These are phyloP conservation scores for Volvariella surrecta DNA, from an alignment of 1,284 basidiomycete genomes.

Conservation along the genomic window DNA sequence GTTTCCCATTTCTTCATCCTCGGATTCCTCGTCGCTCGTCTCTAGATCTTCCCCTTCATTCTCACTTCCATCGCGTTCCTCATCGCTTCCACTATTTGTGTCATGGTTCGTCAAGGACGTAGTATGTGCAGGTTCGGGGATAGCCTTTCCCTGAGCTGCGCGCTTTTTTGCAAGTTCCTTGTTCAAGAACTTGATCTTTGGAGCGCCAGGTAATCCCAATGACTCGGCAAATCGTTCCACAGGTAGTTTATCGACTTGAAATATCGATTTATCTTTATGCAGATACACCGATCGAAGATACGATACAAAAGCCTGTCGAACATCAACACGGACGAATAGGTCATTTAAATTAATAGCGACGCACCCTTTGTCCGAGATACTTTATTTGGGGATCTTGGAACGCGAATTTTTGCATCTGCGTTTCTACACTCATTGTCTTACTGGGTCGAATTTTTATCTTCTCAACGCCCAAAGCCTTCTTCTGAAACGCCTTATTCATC, in stretches of 20 bases:
- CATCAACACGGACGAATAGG: constrained; percentile 6
- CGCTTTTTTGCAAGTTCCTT: constrained; percentile 57
- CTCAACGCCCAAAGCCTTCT: constrained; percentile 69
- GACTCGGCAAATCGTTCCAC: constrained; percentile 82
- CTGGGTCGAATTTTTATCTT: constrained; percentile 89
- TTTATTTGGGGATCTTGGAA: constrained; percentile 98
- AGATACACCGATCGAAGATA: constrained; percentile 91
- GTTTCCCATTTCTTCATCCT: constrained; percentile 8
- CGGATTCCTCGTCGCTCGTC: constrained; percentile 28
- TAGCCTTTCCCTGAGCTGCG: too few relatives aligned
- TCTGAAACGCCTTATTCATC: constrained; percentile 65
- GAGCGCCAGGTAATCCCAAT: constrained; percentile 89
- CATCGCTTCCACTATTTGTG: neutral
- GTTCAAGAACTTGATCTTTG: constrained; percentile 89
- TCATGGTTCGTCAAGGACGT: neutral
- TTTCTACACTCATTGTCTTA: constrained; percentile 81
- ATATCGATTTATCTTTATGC: constrained; percentile 91
- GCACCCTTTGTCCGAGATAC: constrained; percentile 87
- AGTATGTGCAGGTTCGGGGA: neutral
- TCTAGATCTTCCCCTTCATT: neutral
- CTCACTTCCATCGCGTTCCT: neutral
- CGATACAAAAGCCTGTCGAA: constrained; percentile 83
- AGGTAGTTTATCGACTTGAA: constrained; percentile 81
- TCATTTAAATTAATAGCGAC: constrained; percentile 18
- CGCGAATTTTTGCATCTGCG: constrained; percentile 87